Evolutionary conservation across 176 grass and related monocot species (phyloP).

Genomic region (Microstegium vimineum): DNA sequence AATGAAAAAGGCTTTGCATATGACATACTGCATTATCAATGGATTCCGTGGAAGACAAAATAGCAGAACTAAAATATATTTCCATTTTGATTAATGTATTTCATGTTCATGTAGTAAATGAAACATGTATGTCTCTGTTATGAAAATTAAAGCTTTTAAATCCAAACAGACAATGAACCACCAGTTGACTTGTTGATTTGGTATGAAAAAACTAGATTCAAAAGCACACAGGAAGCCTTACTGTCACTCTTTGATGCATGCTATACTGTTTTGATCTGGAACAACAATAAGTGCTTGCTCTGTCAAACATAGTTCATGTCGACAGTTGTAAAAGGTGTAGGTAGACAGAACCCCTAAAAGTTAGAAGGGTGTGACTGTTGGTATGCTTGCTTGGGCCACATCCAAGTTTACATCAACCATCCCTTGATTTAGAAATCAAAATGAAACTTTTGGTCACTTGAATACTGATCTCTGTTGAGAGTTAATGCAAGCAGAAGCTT

Average conservation of each 20-base stretch:
- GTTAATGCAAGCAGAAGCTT: background rate
- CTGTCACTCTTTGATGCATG: background rate
- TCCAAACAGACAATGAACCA: constrained; percentile 1
- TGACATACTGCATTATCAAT: background rate
- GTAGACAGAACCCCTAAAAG: background rate
- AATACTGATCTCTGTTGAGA: background rate
- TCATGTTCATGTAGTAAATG: background rate
- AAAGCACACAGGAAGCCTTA: background rate
- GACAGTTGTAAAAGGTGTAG: background rate
- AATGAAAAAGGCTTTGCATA: background rate
- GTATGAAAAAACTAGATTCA: background rate
- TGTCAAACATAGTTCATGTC: background rate
- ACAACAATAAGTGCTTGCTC: background rate
- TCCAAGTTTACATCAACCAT: background rate
- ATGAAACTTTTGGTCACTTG: background rate
- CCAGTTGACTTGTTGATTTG: background rate
- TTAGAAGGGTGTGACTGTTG: background rate
- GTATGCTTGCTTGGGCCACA: background rate
- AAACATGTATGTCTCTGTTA: background rate
- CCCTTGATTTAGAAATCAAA: background rate
- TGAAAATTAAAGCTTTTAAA: background rate
- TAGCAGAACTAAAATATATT: background rate
- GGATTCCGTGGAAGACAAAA: background rate
- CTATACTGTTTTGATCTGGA: background rate
- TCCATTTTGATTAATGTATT: background rate